phyloP scores from a whole-genome alignment of 148 eudicot genomes.

The Tetragonia tetragonoides region DNA sequence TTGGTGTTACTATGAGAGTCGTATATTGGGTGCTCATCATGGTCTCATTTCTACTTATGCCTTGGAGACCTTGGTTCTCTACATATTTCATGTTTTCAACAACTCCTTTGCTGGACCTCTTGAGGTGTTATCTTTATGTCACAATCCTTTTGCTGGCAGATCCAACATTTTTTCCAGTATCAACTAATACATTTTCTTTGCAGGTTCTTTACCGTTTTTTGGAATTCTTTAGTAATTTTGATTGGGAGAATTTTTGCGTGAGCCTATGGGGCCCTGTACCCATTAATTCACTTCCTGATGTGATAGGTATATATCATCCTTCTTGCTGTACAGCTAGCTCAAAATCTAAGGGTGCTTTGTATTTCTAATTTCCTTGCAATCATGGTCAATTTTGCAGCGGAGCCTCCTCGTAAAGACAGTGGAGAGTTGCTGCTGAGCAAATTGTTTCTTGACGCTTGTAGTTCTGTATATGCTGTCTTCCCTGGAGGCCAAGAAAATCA shows the following conservation, averaged over 20 bases:
- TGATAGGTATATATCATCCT: slow-evolving; percentile 45
- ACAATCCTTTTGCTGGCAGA: background rate
- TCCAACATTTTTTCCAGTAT: background rate
- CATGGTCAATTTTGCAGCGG: slow-evolving; percentile 48
- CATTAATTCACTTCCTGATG: slow-evolving; percentile 72
- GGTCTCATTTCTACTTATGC: slow-evolving; percentile 97
- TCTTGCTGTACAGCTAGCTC: background rate
- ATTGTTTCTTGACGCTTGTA: slow-evolving; percentile 74
- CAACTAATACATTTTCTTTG: slow-evolving; percentile 10
- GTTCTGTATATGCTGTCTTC: slow-evolving; percentile 66
- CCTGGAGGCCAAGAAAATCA: slow-evolving; percentile 77
- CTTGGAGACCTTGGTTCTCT: slow-evolving; percentile 91
- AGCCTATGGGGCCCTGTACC: slow-evolving; percentile 96
- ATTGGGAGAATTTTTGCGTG: slow-evolving; percentile 90
- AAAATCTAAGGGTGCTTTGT: background rate
- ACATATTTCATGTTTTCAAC: slow-evolving; percentile 93
- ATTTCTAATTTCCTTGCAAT: slow-evolving; percentile 6
- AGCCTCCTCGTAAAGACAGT: slow-evolving; percentile 78
- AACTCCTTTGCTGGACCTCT: slow-evolving; percentile 86
- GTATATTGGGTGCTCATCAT: slow-evolving; percentile 96
- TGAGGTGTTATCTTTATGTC: slow-evolving; percentile 52
- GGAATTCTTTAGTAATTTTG: slow-evolving; percentile 93
- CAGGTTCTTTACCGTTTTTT: slow-evolving; percentile 94
- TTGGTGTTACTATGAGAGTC: slow-evolving; percentile 98
- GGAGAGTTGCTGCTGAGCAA: slow-evolving; percentile 71